These are phyloP conservation scores for Paracoccidioides lutzii DNA, from an alignment of 2,329 filamentous ascomycete species.

Conservation along the genomic window DNA sequence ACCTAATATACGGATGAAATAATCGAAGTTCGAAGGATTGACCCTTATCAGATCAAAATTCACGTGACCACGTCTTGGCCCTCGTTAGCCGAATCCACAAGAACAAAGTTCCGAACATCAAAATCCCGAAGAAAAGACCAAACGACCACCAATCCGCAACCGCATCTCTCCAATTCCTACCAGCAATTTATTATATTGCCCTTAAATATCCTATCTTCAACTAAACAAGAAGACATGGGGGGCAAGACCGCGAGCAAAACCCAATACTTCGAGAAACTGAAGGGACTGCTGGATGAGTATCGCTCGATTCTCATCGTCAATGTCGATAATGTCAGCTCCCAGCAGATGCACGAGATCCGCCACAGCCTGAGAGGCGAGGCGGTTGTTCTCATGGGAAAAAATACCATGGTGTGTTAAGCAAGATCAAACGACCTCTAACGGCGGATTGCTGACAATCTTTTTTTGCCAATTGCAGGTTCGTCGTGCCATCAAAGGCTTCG, in stretches of 20 bases:
- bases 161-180: slow-evolving; percentile 12
- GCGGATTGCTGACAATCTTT: slow-evolving; percentile 3
- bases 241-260: slow-evolving; percentile 91
- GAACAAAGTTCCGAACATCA: slow-evolving; percentile 10
- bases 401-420: slow-evolving; percentile 73
- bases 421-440: background rate
- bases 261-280: slow-evolving; percentile 99
- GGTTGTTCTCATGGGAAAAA: slow-evolving; percentile 99
- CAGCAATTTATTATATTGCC: slow-evolving; percentile 48
- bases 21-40: too few species aligned
- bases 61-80: background rate
- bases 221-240: slow-evolving; percentile 90
- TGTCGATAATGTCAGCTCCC: slow-evolving; percentile 99
- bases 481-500: slow-evolving; percentile 92
- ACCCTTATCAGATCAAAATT: too few species aligned
- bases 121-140: slow-evolving; percentile 14
- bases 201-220: slow-evolving; percentile 99
- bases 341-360: slow-evolving; percentile 99
- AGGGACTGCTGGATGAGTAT: slow-evolving; percentile 92
- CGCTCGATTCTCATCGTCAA: slow-evolving; percentile 93
- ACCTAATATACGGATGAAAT: too few species aligned
- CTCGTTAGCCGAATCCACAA: slow-evolving; percentile 30
- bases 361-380: slow-evolving; percentile 76
- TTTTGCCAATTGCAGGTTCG: slow-evolving; percentile 50
- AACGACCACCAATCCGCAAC: slow-evolving; percentile 13